Conservation (phyloP, 495 filamentous ascomycete species). For the Amniculicola lignicola region DNA sequence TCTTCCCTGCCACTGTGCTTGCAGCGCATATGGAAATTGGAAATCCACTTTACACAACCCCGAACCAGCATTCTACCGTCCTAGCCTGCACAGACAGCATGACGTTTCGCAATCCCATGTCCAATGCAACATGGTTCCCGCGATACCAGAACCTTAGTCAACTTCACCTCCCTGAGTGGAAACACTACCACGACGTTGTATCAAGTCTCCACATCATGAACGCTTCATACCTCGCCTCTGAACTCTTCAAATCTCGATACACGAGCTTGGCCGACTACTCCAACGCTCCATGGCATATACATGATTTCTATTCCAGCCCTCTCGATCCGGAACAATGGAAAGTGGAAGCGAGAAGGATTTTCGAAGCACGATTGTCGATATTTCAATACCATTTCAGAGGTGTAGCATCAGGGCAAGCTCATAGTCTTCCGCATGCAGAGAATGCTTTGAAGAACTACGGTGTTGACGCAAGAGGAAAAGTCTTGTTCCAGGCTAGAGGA, state of each 20-base stretch:
- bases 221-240: slow-evolving; percentile 4
- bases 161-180: background rate
- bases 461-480: slow-evolving; percentile 4
- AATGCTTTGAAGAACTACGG: background rate
- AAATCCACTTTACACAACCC: slow-evolving; percentile 4
- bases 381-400: slow-evolving; percentile 4
- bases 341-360: slow-evolving; percentile 12
- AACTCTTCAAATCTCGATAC: slow-evolving; percentile 11
- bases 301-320: slow-evolving; percentile 9
- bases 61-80: slow-evolving; percentile 15
- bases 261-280: slow-evolving; percentile 4
- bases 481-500: slow-evolving; percentile 1
- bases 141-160: slow-evolving; percentile 20
- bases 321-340: slow-evolving; percentile 16
- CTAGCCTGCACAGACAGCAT: slow-evolving; percentile 21
- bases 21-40: slow-evolving; percentile 1
- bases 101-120: slow-evolving; percentile 1
- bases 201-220: slow-evolving; percentile 21
- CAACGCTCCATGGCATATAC: slow-evolving; percentile 7
- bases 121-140: slow-evolving; percentile 7
- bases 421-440: slow-evolving; percentile 7
- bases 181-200: background rate
- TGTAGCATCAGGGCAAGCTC: slow-evolving; percentile 8
- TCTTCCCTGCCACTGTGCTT: slow-evolving; percentile 14
- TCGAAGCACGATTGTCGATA: slow-evolving; percentile 4